Base-by-base conservation (phyloP, 176 grass and related monocot species). In the Oryza longistaminata region DNA sequence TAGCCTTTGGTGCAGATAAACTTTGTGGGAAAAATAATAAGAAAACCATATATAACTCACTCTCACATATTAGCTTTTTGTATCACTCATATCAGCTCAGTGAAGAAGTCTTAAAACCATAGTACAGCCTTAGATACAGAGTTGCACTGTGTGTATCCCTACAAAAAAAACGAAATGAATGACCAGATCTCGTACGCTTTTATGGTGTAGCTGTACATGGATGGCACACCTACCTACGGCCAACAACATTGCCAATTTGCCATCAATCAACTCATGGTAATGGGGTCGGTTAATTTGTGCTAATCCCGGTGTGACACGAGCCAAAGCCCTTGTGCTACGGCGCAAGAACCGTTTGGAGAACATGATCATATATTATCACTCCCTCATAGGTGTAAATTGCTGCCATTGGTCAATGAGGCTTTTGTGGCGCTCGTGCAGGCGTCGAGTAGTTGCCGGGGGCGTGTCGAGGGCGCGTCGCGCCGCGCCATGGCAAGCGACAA, bases 401-500 rank as follows among this genome's bases (percentile, higher is more conserved):
- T 58, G 19, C 7, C 45, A 75, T 76, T 64, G 21, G 64, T 70
- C 87, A 81, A 70, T 27, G 16, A 58, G 29, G 15, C 71, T 42
- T 62, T 85, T 64, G 76, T 75, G 48, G 79, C n/a, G 7, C 48
- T 15, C 66, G 50, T 21, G 52, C 52, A 17, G 53, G 79, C 66
- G 72, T 35, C 86, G 39, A 70, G 15, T 49, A 4, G 76, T 48
- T 79, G 76, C 73, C 73, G 73, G 53, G n/a, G 6, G 53, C 53
- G 53, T 58, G 53, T 58, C 53, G 49, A 52, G 3, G 49, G 0
- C 2, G 3, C 49, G 48, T 1, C 52, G 52, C 3, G 25, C 1
- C 15, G 35, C 39, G 71, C 74, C 78, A 9, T 68, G 64, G 37
- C 35, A 14, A 84, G 81, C 26, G 80, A 89, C 68, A 82, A 80